Evolutionary conservation across 345 rosid species (phyloP), one percentile per base, ranked within the genome.

Genomic region (sweet orange (Citrus sinensis)): DNA sequence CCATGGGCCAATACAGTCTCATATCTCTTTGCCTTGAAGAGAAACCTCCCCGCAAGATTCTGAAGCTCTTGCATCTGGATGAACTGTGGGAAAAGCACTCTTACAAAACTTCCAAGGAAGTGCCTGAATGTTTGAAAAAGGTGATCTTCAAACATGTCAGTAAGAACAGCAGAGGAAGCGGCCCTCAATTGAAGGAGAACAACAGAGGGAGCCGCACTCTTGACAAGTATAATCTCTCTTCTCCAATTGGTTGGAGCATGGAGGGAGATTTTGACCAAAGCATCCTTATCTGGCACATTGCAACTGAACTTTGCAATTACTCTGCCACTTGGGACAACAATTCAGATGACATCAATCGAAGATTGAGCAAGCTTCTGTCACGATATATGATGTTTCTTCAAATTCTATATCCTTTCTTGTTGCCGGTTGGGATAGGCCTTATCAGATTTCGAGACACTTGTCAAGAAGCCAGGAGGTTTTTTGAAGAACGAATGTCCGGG

Each of bases 351-450:
- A 1, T 1, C 7, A 24, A n/a, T 59, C 65, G 39, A 7, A 29
- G 42, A 61, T 39, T 40, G 25, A 27, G 77, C 77, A 74, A 40
- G 68, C 56, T 14, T 4, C 24, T 74, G 58, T 74, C 77, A 35
- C 55, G 30, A 30, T 74, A 74, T 7, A 74, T 74, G 68, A 1
- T 74, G 24, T 74, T 25, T 74, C 67, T 74, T 6, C 68, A 60
- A 42, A 55, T 74, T 24, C 17, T 40, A 56, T 60, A 60, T 74
- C 68, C 77, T 61, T 74, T 60, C 51, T 49, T 74, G 39, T 27
- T 74, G 68, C 68, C 77, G 19, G 77, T 61, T 74, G 77, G 68
- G 39, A 61, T 74, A 60, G 77, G 77, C 25, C 77, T 35, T 37
- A 74, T 74, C 67, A 74, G 77, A 24, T 74, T 74, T 7, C 77